Conservation (phyloP, 768 basidiomycete species). For the Lactifluus hygrophoroides region DNA sequence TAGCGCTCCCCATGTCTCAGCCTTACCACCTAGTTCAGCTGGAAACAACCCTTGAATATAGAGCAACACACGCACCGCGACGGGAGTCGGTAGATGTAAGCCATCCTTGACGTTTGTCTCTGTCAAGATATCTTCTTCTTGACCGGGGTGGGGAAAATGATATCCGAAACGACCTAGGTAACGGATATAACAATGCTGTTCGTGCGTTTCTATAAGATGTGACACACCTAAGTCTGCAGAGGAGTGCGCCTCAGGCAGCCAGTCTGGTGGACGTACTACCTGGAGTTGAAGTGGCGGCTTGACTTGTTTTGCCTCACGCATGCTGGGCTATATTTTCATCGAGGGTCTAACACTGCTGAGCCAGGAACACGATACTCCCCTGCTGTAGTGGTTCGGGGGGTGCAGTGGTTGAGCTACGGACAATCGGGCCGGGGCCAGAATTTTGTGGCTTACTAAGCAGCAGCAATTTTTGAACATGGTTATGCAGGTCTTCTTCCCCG, state of each 20-base stretch:
- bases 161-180: slow-evolving; percentile 64
- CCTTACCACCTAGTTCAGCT: slow-evolving; percentile 30
- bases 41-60: neutral
- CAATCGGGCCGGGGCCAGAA: too few relatives aligned
- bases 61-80: slow-evolving; percentile 41
- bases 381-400: neutral
- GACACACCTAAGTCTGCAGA: slow-evolving; percentile 61
- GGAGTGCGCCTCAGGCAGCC: slow-evolving; percentile 61
- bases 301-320: slow-evolving; percentile 16
- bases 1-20: slow-evolving; percentile 56
- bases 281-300: slow-evolving; percentile 41
- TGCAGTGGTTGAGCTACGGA: too few relatives aligned
- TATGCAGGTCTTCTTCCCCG: too few relatives aligned
- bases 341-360: neutral
- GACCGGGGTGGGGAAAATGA: slow-evolving; percentile 62
- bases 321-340: slow-evolving; percentile 3
- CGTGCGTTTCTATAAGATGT: neutral
- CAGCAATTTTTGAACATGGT: too few relatives aligned
- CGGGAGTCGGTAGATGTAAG: slow-evolving; percentile 42
- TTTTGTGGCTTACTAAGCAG: too few relatives aligned
- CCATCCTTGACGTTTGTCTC: slow-evolving; percentile 59
- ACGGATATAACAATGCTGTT: neutral
- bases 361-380: neutral
- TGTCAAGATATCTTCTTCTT: slow-evolving; percentile 68
- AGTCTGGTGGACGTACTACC: slow-evolving; percentile 59